Conservation (phyloP, 768 basidiomycete genomes). For the Lactarius evosmus region DNA sequence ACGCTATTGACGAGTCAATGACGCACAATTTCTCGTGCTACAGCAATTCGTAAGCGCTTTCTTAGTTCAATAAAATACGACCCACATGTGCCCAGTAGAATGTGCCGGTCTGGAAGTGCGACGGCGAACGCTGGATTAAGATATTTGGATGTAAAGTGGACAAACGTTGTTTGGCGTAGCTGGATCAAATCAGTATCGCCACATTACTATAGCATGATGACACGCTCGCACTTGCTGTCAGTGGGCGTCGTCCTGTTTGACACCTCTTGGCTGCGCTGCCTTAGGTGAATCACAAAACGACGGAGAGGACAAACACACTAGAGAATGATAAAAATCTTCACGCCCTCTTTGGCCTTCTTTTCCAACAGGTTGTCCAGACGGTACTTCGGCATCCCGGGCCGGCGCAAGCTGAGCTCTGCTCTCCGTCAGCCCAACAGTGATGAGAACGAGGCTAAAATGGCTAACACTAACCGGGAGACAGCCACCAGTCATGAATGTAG, state of each 20-base stretch:
- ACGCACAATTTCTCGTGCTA: constrained; percentile 98
- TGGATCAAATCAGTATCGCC: constrained; percentile 30
- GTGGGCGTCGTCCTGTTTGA: constrained; percentile 92
- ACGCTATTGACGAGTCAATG: constrained; percentile 94
- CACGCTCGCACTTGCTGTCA: constrained; percentile 72
- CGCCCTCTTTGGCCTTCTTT: constrained; percentile 90
- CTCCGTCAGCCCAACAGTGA: constrained; percentile 1
- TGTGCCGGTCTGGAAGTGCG: constrained; percentile 95
- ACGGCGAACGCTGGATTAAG: constrained; percentile 94
- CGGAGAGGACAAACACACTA: constrained; percentile 53
- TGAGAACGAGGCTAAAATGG: background rate
- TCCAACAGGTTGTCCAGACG: constrained; percentile 83
- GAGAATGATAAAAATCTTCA: constrained; percentile 92
- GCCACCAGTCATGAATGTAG: constrained; percentile 99
- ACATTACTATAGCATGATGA: background rate
- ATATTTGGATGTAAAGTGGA: constrained; percentile 84
- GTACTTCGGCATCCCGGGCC: constrained; percentile 82
- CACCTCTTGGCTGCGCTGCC: constrained; percentile 77
- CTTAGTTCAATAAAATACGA: constrained; percentile 13
- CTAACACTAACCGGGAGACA: constrained; percentile 65
- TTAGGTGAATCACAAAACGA: background rate
- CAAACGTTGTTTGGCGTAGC: constrained; percentile 85
- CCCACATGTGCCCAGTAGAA: constrained; percentile 98
- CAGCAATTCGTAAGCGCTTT: constrained; percentile 8
- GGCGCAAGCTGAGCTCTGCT: constrained; percentile 77